Conservation (phyloP, 495 filamentous ascomycete species). For the Lentithecium fluviatile region DNA sequence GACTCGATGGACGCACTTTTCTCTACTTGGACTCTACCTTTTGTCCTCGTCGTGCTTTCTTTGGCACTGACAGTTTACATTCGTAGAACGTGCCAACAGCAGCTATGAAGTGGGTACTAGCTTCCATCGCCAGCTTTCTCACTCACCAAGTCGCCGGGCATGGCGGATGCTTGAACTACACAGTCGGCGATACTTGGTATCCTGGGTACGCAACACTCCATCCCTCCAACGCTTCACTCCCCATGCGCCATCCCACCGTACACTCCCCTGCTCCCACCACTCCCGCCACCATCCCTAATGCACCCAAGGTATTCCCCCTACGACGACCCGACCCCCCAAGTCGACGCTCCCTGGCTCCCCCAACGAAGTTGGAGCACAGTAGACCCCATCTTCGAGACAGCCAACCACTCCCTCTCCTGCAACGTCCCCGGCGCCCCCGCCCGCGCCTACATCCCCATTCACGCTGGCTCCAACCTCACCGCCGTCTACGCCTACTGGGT, state of each 20-base stretch:
- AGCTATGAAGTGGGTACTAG: slow-evolving; percentile 10
- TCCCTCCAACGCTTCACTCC: slow-evolving; percentile 7
- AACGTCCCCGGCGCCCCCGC: slow-evolving; percentile 54
- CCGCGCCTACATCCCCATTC: slow-evolving; percentile 45
- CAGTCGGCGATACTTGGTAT: slow-evolving; percentile 53
- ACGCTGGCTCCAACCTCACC: slow-evolving; percentile 50
- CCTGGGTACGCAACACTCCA: slow-evolving; percentile 40
- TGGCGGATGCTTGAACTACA: slow-evolving; percentile 58
- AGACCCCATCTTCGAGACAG: slow-evolving; percentile 52
- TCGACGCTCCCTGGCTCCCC: slow-evolving; percentile 43
- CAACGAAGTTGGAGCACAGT: slow-evolving; percentile 52
- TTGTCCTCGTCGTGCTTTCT: neutral
- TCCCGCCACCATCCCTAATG: neutral
- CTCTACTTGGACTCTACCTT: neutral
- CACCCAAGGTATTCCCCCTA: slow-evolving; percentile 46
- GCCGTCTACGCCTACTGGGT: slow-evolving; percentile 59
- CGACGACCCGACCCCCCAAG: slow-evolving; percentile 40
- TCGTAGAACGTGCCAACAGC: neutral
- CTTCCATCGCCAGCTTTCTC: slow-evolving; percentile 11
- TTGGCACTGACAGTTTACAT: neutral
- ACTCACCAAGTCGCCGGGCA: slow-evolving; percentile 43
- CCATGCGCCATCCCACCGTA: neutral
- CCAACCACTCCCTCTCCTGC: slow-evolving; percentile 53
- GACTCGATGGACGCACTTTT: neutral
- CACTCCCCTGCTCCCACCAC: slow-evolving; percentile 1